Conservation (phyloP, 176 grass and related monocot species). For the Eleusine indica region DNA sequence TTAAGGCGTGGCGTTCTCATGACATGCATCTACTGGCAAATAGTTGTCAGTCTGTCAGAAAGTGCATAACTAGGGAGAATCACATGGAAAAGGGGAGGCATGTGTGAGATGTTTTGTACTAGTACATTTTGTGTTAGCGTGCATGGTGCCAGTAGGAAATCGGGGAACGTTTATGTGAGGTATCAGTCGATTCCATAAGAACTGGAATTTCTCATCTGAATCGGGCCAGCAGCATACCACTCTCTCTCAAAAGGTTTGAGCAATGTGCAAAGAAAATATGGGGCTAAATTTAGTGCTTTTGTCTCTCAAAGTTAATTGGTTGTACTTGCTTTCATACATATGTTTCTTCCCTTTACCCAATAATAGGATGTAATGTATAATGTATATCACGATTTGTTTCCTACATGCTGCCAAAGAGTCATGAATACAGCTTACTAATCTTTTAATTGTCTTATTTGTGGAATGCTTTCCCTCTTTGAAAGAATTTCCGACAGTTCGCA, state of each 20-base stretch:
- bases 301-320: not conserved
- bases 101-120: not conserved
- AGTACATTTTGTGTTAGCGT: not conserved
- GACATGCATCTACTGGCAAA: not conserved
- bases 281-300: not conserved
- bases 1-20: not conserved
- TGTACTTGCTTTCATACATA: not conserved
- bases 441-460: not conserved
- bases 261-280: not conserved
- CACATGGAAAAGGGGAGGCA: not conserved
- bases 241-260: not conserved
- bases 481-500: not conserved
- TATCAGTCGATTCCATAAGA: not conserved
- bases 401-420: not conserved
- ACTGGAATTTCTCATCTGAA: not conserved
- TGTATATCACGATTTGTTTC: not conserved
- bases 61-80: not conserved
- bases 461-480: not conserved
- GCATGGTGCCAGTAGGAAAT: not conserved
- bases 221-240: not conserved
- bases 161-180: not conserved
- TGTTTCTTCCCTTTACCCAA: not conserved
- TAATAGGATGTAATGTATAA: not conserved
- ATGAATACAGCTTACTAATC: not conserved
- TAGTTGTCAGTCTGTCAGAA: not conserved